These are phyloP conservation scores for Rosa persica DNA, from an alignment of 306 rosid genomes.

Conservation along the genomic window DNA sequence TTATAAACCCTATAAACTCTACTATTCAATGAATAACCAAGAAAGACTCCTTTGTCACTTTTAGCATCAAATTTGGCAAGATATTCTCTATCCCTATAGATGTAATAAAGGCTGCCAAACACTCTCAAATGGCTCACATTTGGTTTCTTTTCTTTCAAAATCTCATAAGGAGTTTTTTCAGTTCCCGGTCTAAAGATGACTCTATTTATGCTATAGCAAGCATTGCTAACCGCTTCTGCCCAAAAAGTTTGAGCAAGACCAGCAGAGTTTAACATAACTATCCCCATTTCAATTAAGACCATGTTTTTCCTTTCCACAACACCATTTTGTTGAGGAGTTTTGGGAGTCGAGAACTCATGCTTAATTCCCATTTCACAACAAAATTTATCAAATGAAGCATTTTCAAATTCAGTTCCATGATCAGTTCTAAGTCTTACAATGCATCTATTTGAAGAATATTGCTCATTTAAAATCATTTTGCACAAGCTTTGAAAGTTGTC, in stretches of 20 bases:
- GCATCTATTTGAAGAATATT: no score
- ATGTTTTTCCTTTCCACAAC: conserved; percentile 8
- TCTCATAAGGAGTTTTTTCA: neutral
- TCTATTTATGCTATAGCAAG: neutral
- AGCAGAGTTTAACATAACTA: neutral
- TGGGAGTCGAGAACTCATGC: neutral
- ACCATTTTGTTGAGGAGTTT: neutral
- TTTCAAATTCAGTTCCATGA: neutral
- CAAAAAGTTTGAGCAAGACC: neutral
- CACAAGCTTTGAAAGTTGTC: no score
- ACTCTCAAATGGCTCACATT: no score
- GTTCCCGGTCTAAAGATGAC: neutral
- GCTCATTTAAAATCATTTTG: no score
- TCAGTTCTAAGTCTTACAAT: neutral
- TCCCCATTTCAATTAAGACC: neutral
- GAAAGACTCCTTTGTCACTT: neutral
- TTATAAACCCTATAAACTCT: neutral
- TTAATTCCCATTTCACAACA: neutral
- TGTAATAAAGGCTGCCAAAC: no score
- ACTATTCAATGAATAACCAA: neutral
- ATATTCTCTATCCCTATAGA: neutral
- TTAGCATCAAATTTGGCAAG: neutral
- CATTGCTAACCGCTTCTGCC: neutral
- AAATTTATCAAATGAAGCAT: neutral
- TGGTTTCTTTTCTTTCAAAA: neutral